phyloP scores from a whole-genome alignment of 441 rosid species.

The Pelargonium fulgidum region DNA sequence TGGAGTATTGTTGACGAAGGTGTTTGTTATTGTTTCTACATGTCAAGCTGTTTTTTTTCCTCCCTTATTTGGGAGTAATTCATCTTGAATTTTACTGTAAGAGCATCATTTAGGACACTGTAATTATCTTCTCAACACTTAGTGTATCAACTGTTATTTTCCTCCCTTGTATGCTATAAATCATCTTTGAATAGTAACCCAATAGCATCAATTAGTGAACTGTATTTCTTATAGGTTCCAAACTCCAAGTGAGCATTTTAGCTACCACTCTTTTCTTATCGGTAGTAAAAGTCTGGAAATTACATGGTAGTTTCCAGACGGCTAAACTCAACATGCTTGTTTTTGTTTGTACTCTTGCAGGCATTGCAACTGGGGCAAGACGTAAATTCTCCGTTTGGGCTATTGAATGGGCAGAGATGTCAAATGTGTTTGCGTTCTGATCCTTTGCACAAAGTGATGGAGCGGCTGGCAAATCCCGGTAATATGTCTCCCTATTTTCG shows the following conservation, averaged over 20 bases:
- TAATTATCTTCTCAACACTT: too few relatives aligned
- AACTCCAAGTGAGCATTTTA: too few relatives aligned
- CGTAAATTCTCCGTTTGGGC: conserved; percentile 46
- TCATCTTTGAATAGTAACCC: neutral
- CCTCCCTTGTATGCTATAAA: neutral
- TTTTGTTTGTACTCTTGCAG: conserved; percentile 24
- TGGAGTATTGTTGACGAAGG: neutral
- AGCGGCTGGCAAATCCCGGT: conserved; percentile 83
- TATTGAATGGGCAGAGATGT: conserved; percentile 64
- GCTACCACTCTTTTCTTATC: too few relatives aligned
- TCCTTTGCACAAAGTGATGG: conserved; percentile 65
- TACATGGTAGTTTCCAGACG: too few relatives aligned
- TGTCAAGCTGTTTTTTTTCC: neutral
- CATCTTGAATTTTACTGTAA: neutral
- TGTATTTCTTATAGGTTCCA: too few relatives aligned
- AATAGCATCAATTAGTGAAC: too few relatives aligned
- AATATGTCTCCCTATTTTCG: conserved; percentile 1
- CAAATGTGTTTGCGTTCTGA: conserved; percentile 76
- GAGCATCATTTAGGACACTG: neutral
- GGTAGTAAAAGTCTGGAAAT: too few relatives aligned
- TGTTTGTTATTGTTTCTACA: too few relatives aligned
- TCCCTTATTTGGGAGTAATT: neutral
- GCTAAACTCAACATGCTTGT: too few relatives aligned
- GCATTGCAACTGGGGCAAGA: conserved; percentile 93
- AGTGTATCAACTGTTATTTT: neutral